Conservation (phyloP, 2,329 filamentous ascomycete genomes). For the Calonectria naviculata region DNA sequence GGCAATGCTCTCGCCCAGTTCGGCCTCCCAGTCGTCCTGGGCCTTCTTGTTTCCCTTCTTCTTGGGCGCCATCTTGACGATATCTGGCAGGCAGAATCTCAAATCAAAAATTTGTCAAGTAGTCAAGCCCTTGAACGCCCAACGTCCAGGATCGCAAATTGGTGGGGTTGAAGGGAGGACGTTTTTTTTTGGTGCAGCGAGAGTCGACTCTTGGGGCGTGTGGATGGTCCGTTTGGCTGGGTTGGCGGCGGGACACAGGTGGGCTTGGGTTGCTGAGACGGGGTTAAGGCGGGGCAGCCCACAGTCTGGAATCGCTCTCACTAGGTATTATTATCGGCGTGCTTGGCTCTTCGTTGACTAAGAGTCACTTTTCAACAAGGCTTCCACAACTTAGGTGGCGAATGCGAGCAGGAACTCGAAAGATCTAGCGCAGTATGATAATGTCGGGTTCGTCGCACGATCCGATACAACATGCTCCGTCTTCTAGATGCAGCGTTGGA, state of each 20-base stretch:
- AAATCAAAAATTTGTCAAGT: constrained; percentile 25
- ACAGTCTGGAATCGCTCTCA: neutral
- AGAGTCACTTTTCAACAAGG: neutral
- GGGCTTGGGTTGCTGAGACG: constrained; percentile 13
- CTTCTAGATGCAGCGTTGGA: neutral
- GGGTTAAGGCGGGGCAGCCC: constrained; percentile 20
- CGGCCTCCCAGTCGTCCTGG: constrained; percentile 94
- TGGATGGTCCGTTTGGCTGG: constrained; percentile 15
- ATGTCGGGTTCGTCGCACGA: constrained; percentile 28
- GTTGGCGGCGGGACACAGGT: constrained; percentile 17
- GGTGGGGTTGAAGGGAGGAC: constrained; percentile 20
- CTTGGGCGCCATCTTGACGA: constrained; percentile 84
- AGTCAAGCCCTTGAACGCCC: constrained; percentile 12
- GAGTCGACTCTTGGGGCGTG: constrained; percentile 7
- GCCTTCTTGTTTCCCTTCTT: constrained; percentile 89
- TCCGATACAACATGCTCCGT: constrained; percentile 32
- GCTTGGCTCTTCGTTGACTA: neutral
- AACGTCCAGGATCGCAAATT: constrained; percentile 32
- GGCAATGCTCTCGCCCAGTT: constrained; percentile 82
- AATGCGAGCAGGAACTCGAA: constrained; percentile 27
- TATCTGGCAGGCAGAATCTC: constrained; percentile 27
- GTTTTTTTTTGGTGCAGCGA: constrained; percentile 23
- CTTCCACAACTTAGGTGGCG: constrained; percentile 34
- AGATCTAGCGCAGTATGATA: constrained; percentile 23
- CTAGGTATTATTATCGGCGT: constrained; percentile 9